phyloP scores from a whole-genome alignment of 2,329 filamentous ascomycete genomes.

The Colletotrichum sublineola region DNA sequence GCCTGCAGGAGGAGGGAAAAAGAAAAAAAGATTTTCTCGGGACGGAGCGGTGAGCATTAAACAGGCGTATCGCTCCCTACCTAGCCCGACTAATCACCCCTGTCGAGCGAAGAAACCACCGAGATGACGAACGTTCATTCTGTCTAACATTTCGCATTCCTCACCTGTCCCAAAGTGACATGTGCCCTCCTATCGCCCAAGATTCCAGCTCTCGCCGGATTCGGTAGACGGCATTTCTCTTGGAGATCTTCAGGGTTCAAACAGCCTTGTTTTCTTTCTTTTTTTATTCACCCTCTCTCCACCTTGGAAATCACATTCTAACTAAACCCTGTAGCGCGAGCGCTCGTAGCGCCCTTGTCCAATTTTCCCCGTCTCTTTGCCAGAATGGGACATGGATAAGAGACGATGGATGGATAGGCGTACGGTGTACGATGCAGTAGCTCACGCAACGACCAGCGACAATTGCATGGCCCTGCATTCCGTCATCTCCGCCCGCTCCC shows the following conservation, averaged over 20 bases:
- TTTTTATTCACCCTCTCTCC: too few relatives aligned
- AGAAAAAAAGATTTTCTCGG: slow-evolving; percentile 26
- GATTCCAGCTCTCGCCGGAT: slow-evolving; percentile 31
- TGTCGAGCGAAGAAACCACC: background rate
- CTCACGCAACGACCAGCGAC: slow-evolving; percentile 12
- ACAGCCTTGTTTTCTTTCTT: slow-evolving; percentile 26
- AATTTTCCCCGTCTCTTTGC: slow-evolving; percentile 12
- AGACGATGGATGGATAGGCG: background rate
- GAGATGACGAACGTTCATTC: slow-evolving; percentile 19
- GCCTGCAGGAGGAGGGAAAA: slow-evolving; percentile 22
- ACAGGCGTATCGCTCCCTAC: slow-evolving; percentile 40
- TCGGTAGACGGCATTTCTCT: slow-evolving; percentile 34
- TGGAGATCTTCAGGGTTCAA: slow-evolving; percentile 41
- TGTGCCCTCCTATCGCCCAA: slow-evolving; percentile 14
- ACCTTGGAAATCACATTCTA: slow-evolving; percentile 1
- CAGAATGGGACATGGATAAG: background rate
- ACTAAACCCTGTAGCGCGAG: slow-evolving; percentile 24
- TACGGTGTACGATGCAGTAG: background rate
- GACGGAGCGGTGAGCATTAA: slow-evolving; percentile 43
- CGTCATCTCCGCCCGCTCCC: background rate
- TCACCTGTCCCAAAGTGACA: slow-evolving; percentile 18
- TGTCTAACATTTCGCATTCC: slow-evolving; percentile 12
- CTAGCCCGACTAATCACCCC: slow-evolving; percentile 2
- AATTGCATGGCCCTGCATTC: background rate
- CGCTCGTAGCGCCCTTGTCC: slow-evolving; percentile 23